phyloP scores from a whole-genome alignment of 371 early-diverging fungal species.

The Mucor piriformis region DNA sequence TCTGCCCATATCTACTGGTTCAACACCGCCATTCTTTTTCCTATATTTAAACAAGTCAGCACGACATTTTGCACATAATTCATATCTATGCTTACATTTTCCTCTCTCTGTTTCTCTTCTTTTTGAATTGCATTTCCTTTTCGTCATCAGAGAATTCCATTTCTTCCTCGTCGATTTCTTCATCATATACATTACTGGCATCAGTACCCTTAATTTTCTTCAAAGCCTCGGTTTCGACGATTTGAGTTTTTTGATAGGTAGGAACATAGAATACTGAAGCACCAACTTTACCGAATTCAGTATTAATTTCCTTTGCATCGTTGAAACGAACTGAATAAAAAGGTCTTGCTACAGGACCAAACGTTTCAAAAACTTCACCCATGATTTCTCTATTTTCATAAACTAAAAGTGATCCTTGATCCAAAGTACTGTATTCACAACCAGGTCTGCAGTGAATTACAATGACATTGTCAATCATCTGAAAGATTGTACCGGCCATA shows the following conservation, averaged over 20 bases:
- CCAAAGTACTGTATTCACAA: slow-evolving; percentile 67
- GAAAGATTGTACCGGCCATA: slow-evolving; percentile 68
- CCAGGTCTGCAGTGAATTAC: slow-evolving; percentile 64
- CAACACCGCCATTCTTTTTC: slow-evolving; percentile 10
- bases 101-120: slow-evolving; percentile 40
- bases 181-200: slow-evolving; percentile 92
- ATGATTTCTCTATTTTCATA: slow-evolving; percentile 67
- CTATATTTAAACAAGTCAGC: slow-evolving; percentile 1
- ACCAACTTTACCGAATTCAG: slow-evolving; percentile 47
- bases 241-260: slow-evolving; percentile 50
- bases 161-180: slow-evolving; percentile 83
- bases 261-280: slow-evolving; percentile 66
- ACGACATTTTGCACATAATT: too few species aligned
- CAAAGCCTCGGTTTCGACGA: slow-evolving; percentile 71
- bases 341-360: slow-evolving; percentile 89
- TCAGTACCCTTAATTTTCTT: slow-evolving; percentile 80
- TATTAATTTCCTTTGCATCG: slow-evolving; percentile 60
- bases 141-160: slow-evolving; percentile 91
- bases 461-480: slow-evolving; percentile 77
- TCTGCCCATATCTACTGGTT: neutral
- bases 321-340: slow-evolving; percentile 83
- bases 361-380: slow-evolving; percentile 90
- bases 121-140: slow-evolving; percentile 64
- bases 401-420: slow-evolving; percentile 78
- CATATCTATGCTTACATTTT: too few species aligned